Evolutionary conservation across 305 asterid genomes (phyloP), one percentile per base, ranked within the genome.

Genomic region (Rubia tinctorum): DNA sequence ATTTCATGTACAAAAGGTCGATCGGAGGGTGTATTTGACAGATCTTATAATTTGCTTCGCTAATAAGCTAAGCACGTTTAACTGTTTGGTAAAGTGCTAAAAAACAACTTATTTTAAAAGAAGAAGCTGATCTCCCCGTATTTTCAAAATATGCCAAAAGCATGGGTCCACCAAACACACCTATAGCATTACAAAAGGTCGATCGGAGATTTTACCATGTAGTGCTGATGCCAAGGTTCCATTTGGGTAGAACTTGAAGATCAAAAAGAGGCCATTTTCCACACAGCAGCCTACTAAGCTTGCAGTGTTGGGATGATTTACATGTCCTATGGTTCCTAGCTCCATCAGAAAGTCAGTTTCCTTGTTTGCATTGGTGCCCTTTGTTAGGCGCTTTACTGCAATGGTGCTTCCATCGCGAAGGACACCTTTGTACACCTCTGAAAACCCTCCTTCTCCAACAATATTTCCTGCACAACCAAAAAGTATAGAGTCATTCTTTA

Each of bases 371-470:
- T 83, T 81, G 3, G 80, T 86, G 62, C 88, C 94, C 79, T 87
- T 87, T 2, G 93, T 79, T 77, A 92, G 84, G 72, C 93, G 82
- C 82, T 92, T 92, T 44, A 90, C 88, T 14, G 98, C 98, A 27
- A 92, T 84, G 47, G 59, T 81, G 51, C 78, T 56, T 71, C 90
- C 95, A 40, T 83, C 80, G 7, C 68, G 75, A 43, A 86, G 78
- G 77, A 69, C 77, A 44, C 98, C 98, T 78, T 72, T 89, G 34
- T 90, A 92, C 34, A 92, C 98, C 75, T 92, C 88, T 11, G 98
- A 89, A 76, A 86, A 90, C 15, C 98, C 96, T 62, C 98, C 98
- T 82, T 85, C 82, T 79, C 98, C 98, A n/a, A 90, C 96, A 86
- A 90, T 30, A 74, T 90, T 88, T 2, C 85, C 98, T 90, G 86